Conservation (phyloP, 768 basidiomycete genomes). For the Saitozyma sp. region DNA sequence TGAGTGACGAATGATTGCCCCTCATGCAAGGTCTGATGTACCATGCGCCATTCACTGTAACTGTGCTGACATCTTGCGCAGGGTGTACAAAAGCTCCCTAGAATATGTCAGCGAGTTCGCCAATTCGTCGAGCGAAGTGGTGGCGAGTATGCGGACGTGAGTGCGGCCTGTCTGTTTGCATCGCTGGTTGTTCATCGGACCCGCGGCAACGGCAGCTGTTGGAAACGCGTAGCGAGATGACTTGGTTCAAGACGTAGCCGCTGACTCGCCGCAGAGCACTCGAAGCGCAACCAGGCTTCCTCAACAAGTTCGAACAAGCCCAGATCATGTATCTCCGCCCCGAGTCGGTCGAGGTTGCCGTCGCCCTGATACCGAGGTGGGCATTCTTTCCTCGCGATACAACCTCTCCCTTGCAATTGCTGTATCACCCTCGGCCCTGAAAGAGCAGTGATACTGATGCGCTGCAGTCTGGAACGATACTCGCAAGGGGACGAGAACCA, state of each 20-base stretch:
- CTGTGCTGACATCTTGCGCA: constrained; percentile 8
- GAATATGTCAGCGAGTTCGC: constrained; percentile 45
- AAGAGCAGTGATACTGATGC: too few relatives aligned
- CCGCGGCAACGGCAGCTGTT: neutral
- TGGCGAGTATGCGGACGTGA: constrained; percentile 41
- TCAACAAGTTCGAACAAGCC: constrained; percentile 48
- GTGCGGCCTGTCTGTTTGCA: constrained; percentile 7
- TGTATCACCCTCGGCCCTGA: too few relatives aligned
- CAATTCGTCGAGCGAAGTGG: constrained; percentile 34
- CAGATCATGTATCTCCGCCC: constrained; percentile 48
- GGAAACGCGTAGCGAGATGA: neutral
- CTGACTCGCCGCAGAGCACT: constrained; percentile 24
- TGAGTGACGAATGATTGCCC: constrained; percentile 9
- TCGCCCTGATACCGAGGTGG: constrained; percentile 46
- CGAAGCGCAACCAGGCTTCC: constrained; percentile 28
- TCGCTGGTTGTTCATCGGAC: neutral
- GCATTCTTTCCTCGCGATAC: neutral
- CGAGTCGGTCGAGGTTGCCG: constrained; percentile 39
- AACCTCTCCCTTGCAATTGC: neutral
- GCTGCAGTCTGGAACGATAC: constrained; percentile 44
- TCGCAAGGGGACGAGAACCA: constrained; percentile 25
- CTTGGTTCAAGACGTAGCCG: neutral
- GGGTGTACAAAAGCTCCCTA: constrained; percentile 40
- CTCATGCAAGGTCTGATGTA: neutral
- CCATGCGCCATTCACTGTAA: neutral